phyloP scores from a whole-genome alignment of 2,329 filamentous ascomycete species.

The Ceratocystis ficicola region DNA sequence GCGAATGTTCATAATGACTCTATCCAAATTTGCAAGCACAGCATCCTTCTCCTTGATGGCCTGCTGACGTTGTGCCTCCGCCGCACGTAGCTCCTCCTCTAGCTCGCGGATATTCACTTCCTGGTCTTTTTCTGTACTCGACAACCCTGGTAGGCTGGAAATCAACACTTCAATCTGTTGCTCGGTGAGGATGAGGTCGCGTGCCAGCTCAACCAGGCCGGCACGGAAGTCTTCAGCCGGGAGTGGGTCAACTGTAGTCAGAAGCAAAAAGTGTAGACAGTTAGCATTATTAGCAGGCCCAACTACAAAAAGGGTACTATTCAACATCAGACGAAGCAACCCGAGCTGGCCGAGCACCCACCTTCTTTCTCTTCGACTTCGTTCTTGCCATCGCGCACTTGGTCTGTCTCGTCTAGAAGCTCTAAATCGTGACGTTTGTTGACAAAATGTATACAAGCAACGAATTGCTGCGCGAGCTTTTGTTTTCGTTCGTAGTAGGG shows the following conservation, averaged over 20 bases:
- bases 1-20: conserved; percentile 47
- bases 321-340: no score
- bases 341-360: conserved; percentile 24
- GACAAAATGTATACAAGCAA: conserved; percentile 54
- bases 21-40: conserved; percentile 47
- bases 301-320: no score
- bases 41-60: conserved; percentile 53
- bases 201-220: conserved; percentile 59
- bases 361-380: conserved; percentile 42
- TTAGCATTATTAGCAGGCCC: no score
- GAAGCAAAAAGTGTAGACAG: neutral
- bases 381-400: conserved; percentile 46
- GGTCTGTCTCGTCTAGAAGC: conserved; percentile 45
- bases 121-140: conserved; percentile 67
- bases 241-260: conserved; percentile 44
- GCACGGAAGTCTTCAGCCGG: conserved; percentile 52
- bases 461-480: conserved; percentile 56
- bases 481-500: neutral
- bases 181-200: conserved; percentile 65
- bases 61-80: conserved; percentile 49
- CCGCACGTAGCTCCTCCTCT: conserved; percentile 51
- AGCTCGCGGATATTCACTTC: conserved; percentile 52
- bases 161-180: conserved; percentile 74
- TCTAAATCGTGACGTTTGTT: conserved; percentile 57
- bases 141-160: conserved; percentile 60